Conservation (phyloP, 345 rosid genomes). For the Syzygium oleosum region DNA sequence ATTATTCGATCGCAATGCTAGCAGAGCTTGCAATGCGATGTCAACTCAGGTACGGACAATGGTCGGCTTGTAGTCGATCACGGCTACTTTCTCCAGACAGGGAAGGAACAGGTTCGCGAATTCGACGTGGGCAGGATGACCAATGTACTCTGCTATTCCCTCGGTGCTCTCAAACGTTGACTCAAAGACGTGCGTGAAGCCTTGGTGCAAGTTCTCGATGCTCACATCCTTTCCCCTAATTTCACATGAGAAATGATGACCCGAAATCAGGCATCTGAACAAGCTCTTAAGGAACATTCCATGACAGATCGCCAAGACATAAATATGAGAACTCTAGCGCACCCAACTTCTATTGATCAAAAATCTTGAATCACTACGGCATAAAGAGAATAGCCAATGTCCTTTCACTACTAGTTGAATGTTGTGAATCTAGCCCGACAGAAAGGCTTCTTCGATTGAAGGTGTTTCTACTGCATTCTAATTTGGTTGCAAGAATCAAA, state of each 20-base stretch:
- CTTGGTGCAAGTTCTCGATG: constrained; percentile 65
- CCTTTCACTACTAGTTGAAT: neutral
- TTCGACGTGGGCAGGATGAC: constrained; percentile 67
- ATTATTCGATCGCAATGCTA: neutral
- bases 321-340: neutral
- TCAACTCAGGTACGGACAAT: constrained; percentile 18
- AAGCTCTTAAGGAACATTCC: neutral
- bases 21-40: neutral
- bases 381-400: neutral
- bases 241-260: neutral
- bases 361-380: neutral
- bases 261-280: neutral
- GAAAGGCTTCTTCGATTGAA: neutral
- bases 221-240: constrained; percentile 76
- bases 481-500: neutral
- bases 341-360: neutral
- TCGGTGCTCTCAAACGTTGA: constrained; percentile 65
- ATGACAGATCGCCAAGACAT: neutral
- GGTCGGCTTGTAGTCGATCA: constrained; percentile 68
- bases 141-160: constrained; percentile 51
- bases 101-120: constrained; percentile 35
- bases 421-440: neutral
- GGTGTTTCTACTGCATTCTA: neutral
- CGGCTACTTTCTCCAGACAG: constrained; percentile 44
- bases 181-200: constrained; percentile 72